These are phyloP conservation scores for Alternaria ventricosa DNA, from an alignment of 2,329 filamentous ascomycete genomes.

Conservation along the genomic window DNA sequence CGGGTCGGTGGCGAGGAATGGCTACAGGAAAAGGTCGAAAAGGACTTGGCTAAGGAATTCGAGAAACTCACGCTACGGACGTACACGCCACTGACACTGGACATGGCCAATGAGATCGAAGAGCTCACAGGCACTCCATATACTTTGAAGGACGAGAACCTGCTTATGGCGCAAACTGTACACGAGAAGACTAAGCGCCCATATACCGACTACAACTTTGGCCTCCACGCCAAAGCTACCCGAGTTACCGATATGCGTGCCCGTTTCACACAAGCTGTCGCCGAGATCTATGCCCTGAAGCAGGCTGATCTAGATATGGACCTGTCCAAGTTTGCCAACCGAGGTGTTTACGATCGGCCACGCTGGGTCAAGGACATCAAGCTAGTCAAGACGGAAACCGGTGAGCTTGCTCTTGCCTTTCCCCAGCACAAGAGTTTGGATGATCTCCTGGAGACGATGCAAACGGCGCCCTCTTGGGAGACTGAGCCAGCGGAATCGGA, in stretches of 20 bases:
- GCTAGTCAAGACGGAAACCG: constrained; percentile 24
- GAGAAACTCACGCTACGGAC: constrained; percentile 45
- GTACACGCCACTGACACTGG: constrained; percentile 39
- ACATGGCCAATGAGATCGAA: constrained; percentile 42
- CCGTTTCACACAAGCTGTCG: constrained; percentile 62
- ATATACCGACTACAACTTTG: constrained; percentile 38
- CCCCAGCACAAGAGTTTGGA: constrained; percentile 27
- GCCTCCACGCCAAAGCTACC: constrained; percentile 23
- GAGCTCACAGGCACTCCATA: constrained; percentile 40
- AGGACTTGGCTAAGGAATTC: constrained; percentile 36
- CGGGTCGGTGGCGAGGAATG: constrained; percentile 60
- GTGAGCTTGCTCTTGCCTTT: constrained; percentile 31
- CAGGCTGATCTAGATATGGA: constrained; percentile 36
- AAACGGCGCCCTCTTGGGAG: constrained; percentile 27
- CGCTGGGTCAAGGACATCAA: constrained; percentile 39
- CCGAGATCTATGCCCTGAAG: constrained; percentile 61
- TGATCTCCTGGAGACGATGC: constrained; percentile 31
- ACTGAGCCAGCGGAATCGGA: constrained; percentile 15
- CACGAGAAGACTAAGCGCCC: constrained; percentile 44
- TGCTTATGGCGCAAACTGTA: constrained; percentile 37
- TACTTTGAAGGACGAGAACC: constrained; percentile 36
- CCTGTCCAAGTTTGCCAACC: constrained; percentile 33
- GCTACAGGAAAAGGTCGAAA: constrained; percentile 43
- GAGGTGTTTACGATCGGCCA: constrained; percentile 36
- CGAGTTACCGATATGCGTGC: constrained; percentile 29